Evolutionary conservation across 441 rosid genomes (phyloP), one percentile per base, ranked within the genome.

Genomic region (Aquilaria agallochum): DNA sequence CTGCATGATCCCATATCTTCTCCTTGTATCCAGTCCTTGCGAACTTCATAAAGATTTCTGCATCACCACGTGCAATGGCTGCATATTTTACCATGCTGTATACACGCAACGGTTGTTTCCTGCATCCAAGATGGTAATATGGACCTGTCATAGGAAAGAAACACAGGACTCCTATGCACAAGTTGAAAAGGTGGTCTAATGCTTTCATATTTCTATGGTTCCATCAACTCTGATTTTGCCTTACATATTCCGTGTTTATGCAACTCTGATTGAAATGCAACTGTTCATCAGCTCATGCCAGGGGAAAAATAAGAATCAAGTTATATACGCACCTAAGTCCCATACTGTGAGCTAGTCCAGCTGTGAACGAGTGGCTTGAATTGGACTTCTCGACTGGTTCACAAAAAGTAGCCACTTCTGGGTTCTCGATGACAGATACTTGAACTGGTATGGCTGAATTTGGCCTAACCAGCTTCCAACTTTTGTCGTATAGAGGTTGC

Each of bases 1-100:
- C 90, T 1, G 88, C 90, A 31, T 87, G 93, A 68, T 87, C 93
- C 93, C 93, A 84, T 46, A 87, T 84, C 82, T 82, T 87, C 79
- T 87, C 93, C 82, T 80, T 87, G 85, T 84, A 84, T 34, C 88
- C 90, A 3, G 80, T 65, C 63, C 80, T 70, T 0, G 90, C 88
- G 36, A 87, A 87, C 78, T 87, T 87, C 93, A 87, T 82, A 53
- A 82, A 78, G 45, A 84, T 55, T 77, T 87, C 93, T 0, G 90
- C 93, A 68, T 87, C 86, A 5, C 88, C 93, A 2, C 86, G 82
- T 32, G 93, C 88, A 71, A 87, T 87, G 61, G 93, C 80, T 31
- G 90, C 88, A 44, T 87, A 87, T 63, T 87, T 87, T 57, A 82
- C 93, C 93, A 87, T 87, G 76, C 90, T 87, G 72, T 87, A 77